phyloP scores from a whole-genome alignment of 305 asterid genomes.

The Fraxinus angustifolia region DNA sequence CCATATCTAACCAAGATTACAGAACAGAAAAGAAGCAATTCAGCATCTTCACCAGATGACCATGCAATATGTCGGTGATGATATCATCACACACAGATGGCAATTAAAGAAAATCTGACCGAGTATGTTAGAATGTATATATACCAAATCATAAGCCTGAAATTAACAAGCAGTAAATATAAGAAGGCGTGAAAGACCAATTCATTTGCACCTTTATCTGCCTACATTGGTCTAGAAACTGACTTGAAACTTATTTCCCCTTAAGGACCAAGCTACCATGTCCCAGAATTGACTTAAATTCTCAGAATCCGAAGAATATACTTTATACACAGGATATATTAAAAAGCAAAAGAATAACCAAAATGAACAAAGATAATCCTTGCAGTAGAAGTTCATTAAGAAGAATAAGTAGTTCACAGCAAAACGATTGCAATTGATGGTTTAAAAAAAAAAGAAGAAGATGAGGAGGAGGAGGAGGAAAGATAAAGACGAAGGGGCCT shows the following conservation, averaged over 20 bases:
- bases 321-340: neutral
- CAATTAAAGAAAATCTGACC: constrained; percentile 16
- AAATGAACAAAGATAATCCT: neutral
- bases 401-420: neutral
- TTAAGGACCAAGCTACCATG: neutral
- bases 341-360: neutral
- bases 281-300: neutral
- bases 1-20: constrained; percentile 68
- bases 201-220: constrained; percentile 10
- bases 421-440: neutral
- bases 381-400: neutral
- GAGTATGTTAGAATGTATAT: constrained; percentile 15
- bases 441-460: neutral
- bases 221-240: neutral
- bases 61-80: constrained; percentile 1
- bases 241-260: neutral
- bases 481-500: neutral
- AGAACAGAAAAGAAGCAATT: constrained; percentile 22
- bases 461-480: neutral
- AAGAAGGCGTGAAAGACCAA: neutral
- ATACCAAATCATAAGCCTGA: neutral
- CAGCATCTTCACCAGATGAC: constrained; percentile 25
- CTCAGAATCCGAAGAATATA: neutral
- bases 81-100: constrained; percentile 2
- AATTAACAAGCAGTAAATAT: neutral